Evolutionary conservation across 208 protist genomes (phyloP).

Genomic region (Phytomonas sp.): DNA sequence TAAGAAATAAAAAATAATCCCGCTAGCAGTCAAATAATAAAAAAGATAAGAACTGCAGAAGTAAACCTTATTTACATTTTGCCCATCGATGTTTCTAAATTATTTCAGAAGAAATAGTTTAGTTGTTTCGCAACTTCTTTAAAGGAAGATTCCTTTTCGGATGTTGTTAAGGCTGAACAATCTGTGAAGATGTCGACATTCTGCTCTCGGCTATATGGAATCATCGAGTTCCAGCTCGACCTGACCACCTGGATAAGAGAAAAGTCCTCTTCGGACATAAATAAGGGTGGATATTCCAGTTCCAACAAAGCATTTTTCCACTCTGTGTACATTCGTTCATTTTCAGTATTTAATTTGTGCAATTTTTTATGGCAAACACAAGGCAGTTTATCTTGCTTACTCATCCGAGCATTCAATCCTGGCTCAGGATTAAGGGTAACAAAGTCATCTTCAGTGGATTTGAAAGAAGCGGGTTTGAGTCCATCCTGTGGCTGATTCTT

Average conservation of each 20-base stretch:
- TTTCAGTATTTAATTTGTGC: not conserved
- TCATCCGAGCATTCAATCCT: not conserved
- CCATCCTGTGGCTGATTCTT: not conserved
- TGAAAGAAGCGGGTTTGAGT: not conserved
- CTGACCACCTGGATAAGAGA: not conserved
- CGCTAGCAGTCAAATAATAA: not conserved
- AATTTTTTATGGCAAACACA: not conserved
- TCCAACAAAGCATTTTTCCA: not conserved
- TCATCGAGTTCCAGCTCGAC: not conserved
- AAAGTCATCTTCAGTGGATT: not conserved
- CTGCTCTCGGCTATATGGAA: not conserved
- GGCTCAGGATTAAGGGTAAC: not conserved
- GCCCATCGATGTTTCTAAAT: not conserved
- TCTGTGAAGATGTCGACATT: not conserved
- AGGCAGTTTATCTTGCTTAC: not conserved
- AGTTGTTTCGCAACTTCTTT: not conserved
- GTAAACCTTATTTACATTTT: not conserved
- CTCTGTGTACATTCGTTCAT: not conserved
- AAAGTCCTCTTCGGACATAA: not conserved
- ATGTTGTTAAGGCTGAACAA: not conserved
- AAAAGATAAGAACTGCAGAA: not conserved
- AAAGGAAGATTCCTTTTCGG: not conserved
- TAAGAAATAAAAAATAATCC: not conserved
- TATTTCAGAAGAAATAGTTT: not conserved
- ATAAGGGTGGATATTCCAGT: not conserved